Conservation (phyloP, 306 rosid species). For the Casuarina cunninghamiana region DNA sequence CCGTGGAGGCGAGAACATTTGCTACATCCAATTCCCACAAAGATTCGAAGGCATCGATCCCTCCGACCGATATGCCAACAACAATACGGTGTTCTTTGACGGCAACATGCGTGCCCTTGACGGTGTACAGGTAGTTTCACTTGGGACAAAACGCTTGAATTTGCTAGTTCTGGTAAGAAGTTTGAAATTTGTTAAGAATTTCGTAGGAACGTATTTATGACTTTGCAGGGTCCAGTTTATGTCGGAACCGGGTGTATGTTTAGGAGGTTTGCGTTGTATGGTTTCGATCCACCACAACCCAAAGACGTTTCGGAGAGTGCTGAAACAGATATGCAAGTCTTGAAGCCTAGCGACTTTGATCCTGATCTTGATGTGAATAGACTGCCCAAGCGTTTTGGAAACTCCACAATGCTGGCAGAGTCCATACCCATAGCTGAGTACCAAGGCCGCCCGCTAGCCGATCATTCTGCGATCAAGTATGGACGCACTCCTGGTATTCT, state of each 20-base stretch:
- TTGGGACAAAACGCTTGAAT: not conserved
- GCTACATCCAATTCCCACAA: conserved; percentile 58
- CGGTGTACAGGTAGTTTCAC: conserved; percentile 31
- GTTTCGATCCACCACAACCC: conserved; percentile 69
- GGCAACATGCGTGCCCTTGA: conserved; percentile 64
- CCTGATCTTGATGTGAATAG: conserved; percentile 59
- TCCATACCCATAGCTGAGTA: conserved; percentile 65
- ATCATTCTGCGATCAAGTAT: conserved; percentile 65
- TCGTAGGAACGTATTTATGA: no score
- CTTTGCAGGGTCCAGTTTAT: conserved; percentile 68
- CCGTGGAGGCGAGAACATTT: conserved; percentile 52
- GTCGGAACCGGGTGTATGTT: conserved; percentile 96
- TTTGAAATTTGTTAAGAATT: not conserved
- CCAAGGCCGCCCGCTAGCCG: conserved; percentile 86
- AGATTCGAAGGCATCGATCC: conserved; percentile 64
- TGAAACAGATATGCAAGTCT: conserved; percentile 35
- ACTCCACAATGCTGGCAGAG: conserved; percentile 64
- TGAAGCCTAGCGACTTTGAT: conserved; percentile 58
- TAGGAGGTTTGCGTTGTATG: conserved; percentile 76
- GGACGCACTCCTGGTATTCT: conserved; percentile 78
- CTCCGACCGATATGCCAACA: conserved; percentile 56
- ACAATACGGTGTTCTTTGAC: conserved; percentile 55
- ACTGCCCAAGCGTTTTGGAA: conserved; percentile 83
- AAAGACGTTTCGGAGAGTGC: conserved; percentile 24
- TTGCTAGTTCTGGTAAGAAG: not conserved